Percentiles rank a stretch among this genome's conserved stretches.
These are phyloP conservation scores for Phytophthora vignae DNA, from an alignment of 352 stramenopile species.

Conservation along the genomic window DNA sequence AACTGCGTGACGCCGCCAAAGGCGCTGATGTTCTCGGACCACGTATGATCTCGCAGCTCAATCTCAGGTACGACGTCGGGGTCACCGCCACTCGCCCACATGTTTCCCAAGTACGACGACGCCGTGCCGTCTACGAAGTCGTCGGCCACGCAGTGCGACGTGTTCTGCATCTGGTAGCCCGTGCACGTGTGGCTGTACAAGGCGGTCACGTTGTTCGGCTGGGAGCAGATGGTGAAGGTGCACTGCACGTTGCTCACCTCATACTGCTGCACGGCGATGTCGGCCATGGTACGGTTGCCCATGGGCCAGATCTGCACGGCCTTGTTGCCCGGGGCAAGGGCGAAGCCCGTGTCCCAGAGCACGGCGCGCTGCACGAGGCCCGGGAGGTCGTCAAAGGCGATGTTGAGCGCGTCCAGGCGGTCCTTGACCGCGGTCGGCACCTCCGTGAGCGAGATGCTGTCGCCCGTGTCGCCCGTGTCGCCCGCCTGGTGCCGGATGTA, in stretches of 20 bases:
- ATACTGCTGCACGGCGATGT: constrained; percentile 24
- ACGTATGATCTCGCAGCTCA: constrained; percentile 30
- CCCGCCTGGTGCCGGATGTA: constrained; percentile 34
- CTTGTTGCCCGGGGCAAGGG: constrained; percentile 10
- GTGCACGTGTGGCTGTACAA: constrained; percentile 38
- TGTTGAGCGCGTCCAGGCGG: constrained; percentile 21
- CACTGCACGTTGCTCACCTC: constrained; percentile 27
- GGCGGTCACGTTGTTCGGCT: constrained; percentile 19
- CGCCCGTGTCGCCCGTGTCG: constrained; percentile 1
- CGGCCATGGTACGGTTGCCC: constrained; percentile 30
- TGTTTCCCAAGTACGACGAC: constrained; percentile 23
- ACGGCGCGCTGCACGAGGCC: constrained; percentile 41
- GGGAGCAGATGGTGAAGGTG: constrained; percentile 28
- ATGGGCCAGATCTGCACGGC: constrained; percentile 29
- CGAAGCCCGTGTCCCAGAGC: constrained; percentile 48
- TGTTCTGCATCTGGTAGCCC: constrained; percentile 43
- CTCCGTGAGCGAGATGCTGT: constrained; percentile 13
- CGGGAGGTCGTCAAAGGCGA: constrained; percentile 29
- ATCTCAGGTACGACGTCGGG: constrained; percentile 22
- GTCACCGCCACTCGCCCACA: constrained; percentile 38
- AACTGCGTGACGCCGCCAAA: constrained; percentile 9
- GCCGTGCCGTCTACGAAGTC: constrained; percentile 12
- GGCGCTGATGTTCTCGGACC: constrained; percentile 13
- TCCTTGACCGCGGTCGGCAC: constrained; percentile 20
- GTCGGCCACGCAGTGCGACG: constrained; percentile 37